phyloP scores from a whole-genome alignment of 2,329 filamentous ascomycete genomes.

The Arthrinium phaeospermum region DNA sequence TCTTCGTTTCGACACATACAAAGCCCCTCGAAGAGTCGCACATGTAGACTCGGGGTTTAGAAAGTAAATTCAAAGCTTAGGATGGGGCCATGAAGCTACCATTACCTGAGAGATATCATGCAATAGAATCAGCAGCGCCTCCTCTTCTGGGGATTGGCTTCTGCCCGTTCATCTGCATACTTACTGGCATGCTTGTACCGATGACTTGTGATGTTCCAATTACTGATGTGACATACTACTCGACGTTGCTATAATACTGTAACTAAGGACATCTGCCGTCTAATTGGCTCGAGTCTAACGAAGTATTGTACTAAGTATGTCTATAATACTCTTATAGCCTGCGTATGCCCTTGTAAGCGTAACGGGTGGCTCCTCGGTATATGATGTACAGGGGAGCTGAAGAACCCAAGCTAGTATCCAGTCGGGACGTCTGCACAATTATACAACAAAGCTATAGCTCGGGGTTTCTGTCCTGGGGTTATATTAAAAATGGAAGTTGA shows the following conservation, averaged over 20 bases:
- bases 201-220: neutral
- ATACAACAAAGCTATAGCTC: too few species aligned
- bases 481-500: neutral
- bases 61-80: conserved; percentile 26
- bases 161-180: conserved; percentile 35
- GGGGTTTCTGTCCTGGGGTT: too few species aligned
- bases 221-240: neutral
- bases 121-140: conserved; percentile 38
- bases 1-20: conserved; percentile 26
- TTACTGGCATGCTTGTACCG: neutral
- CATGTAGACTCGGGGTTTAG: conserved; percentile 23
- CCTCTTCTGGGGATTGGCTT: conserved; percentile 33
- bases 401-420: too few species aligned
- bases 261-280: too few species aligned
- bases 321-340: neutral
- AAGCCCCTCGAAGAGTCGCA: neutral
- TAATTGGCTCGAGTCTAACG: neutral
- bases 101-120: neutral
- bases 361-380: neutral
- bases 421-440: too few species aligned
- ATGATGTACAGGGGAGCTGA: neutral
- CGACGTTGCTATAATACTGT: too few species aligned
- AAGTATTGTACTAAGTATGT: neutral
- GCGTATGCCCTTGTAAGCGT: neutral
- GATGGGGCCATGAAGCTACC: conserved; percentile 29